Percentiles rank a stretch among this genome's conserved stretches.
phyloP scores from a whole-genome alignment of 192 early-diverging fungal species.

The Coemansia sp. region DNA sequence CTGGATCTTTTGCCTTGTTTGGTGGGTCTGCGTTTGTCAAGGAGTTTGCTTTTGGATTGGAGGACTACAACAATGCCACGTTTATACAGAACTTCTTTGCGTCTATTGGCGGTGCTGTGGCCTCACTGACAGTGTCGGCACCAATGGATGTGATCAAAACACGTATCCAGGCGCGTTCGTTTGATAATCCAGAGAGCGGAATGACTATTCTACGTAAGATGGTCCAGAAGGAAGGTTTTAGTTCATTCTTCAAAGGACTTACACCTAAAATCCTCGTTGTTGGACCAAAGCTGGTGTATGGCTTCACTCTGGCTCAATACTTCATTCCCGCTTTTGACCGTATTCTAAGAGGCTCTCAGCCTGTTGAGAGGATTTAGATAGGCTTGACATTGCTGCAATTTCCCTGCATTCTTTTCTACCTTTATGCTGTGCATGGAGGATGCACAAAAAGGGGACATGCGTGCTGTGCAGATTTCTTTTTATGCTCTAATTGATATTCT shows the following conservation, averaged over 20 bases:
- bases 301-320: conserved; percentile 95
- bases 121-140: conserved; percentile 90
- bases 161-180: conserved; percentile 91
- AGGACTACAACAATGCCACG: conserved; percentile 95
- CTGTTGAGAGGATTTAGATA: neutral
- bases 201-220: conserved; percentile 83
- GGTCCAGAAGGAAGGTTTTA: conserved; percentile 88
- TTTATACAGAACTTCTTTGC: conserved; percentile 97
- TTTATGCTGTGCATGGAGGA: conserved; percentile 4
- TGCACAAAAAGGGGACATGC: no score
- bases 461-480: no score
- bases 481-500: no score
- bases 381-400: no score
- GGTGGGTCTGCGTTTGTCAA: conserved; percentile 93
- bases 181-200: conserved; percentile 85
- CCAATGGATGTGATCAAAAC: conserved; percentile 99
- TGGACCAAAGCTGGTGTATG: conserved; percentile 97
- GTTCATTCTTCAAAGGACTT: conserved; percentile 95
- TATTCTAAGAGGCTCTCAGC: conserved; percentile 28
- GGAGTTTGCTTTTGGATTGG: conserved; percentile 85
- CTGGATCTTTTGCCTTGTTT: conserved; percentile 95
- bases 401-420: neutral
- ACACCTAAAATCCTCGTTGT: conserved; percentile 83
- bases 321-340: conserved; percentile 71
- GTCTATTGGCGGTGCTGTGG: conserved; percentile 93